These are phyloP conservation scores for Galeopsis tetrahit DNA, from an alignment of 257 asterid genomes.

Conservation along the genomic window DNA sequence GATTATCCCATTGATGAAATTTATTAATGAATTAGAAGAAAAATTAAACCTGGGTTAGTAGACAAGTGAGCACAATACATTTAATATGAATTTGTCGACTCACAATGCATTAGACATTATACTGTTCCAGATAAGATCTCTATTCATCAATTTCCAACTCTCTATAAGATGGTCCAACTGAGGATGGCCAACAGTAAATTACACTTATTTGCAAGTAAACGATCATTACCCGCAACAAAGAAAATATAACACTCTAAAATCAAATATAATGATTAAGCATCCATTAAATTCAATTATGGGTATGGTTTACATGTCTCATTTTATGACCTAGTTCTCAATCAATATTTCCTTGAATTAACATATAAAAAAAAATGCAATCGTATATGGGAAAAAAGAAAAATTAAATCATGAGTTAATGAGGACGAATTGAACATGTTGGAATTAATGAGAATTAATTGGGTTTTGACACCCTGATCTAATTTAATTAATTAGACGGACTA, in stretches of 20 bases:
- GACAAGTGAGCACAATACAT: not conserved
- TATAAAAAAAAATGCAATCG: not conserved
- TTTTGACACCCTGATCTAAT: too few relatives aligned
- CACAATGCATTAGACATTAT: not conserved
- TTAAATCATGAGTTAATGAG: not conserved
- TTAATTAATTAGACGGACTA: too few relatives aligned
- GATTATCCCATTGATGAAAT: too few relatives aligned
- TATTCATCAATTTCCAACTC: too few relatives aligned
- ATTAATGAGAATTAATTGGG: too few relatives aligned
- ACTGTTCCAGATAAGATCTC: not conserved
- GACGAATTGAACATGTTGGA: too few relatives aligned
- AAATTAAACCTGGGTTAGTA: too few relatives aligned
- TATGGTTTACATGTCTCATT: not conserved
- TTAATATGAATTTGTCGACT: not conserved
- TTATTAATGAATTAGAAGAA: too few relatives aligned
- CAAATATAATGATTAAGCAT: not conserved
- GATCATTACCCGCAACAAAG: not conserved
- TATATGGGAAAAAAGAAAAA: not conserved
- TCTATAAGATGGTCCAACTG: too few relatives aligned
- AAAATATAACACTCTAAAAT: not conserved
- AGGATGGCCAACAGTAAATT: too few relatives aligned
- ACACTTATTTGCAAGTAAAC: not conserved
- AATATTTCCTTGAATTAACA: not conserved
- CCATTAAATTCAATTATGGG: not conserved
- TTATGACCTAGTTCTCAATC: not conserved